Base-by-base conservation (phyloP, 352 stramenopile genomes). In the Globisporangium parvum region DNA sequence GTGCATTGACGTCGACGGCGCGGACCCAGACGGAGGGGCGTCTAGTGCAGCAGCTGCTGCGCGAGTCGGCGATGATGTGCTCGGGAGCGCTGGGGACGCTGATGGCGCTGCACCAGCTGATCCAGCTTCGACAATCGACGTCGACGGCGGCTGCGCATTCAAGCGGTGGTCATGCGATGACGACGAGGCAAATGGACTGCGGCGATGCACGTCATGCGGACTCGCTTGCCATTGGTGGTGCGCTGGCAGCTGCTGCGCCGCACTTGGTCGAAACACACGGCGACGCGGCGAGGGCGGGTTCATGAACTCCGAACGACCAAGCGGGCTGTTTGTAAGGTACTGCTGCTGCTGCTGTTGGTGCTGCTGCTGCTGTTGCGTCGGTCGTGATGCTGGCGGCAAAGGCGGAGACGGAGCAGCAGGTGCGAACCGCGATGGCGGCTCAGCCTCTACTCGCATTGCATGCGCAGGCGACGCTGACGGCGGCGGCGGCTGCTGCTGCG, bases 251-350 rank as follows among this genome's bases (percentile, higher is more conserved):
- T 41, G 47, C 14, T 37, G 14, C 12, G 10, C 40, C 6, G 61
- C 20, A 44, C 14, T 44, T 8, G 39, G 6, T 37, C 57, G 65
- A 14, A 69, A 60, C 24, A 62, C 52, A 15, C 57, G 55, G 15
- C 65, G 48, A n/a, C 53, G 61, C 5, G 65, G 65, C 15, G 65
- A 69, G 9, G 28, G 28, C 1, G 33, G 17, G 20, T 24, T 54
- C n/a, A 46, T 46, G 17, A 59, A 45, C n/a, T 62, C 56, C 44
- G 55, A 44, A 4, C 45, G 26, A 17, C 23, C 49, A 37, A 52
- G 31, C 21, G 24, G 35, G 18, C 33, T 59, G 44, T 40, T 56
- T 21, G 9, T 47, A 26, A 28, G 62, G 55, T 24, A 24, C 5
- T 57, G 63, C 24, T 51, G 40, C 35, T 12, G 53, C 11, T 15